Percentiles rank a stretch among this genome's conserved stretches.
phyloP scores from a whole-genome alignment of 2,329 filamentous ascomycete species.

The Capronia epimyces region DNA sequence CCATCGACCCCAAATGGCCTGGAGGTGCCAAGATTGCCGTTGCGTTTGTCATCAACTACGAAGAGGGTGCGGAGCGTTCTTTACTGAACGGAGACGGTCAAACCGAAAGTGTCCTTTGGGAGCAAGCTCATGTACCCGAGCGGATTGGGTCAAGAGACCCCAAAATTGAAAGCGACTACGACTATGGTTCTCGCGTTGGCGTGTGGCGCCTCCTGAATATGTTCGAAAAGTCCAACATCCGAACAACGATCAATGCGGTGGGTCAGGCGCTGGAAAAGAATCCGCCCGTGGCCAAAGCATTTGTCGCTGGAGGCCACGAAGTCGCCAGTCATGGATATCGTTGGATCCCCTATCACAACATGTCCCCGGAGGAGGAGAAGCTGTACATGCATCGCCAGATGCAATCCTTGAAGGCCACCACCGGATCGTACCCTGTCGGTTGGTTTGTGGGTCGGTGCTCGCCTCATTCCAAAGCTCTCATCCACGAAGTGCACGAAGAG shows the following conservation, averaged over 20 bases:
- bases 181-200: conserved; percentile 48
- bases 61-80: conserved; percentile 25
- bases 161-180: conserved; percentile 48
- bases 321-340: conserved; percentile 48
- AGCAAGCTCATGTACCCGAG: conserved; percentile 5
- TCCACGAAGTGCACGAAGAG: conserved; percentile 49
- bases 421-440: conserved; percentile 45
- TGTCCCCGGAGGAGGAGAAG: conserved; percentile 45
- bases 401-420: conserved; percentile 39
- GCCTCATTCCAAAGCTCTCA: conserved; percentile 43
- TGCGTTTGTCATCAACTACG: conserved; percentile 46
- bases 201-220: conserved; percentile 49
- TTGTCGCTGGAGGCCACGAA: conserved; percentile 48
- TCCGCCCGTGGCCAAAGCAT: conserved; percentile 44
- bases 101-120: conserved; percentile 10
- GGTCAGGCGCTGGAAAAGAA: conserved; percentile 46
- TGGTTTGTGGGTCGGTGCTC: conserved; percentile 48
- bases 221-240: conserved; percentile 47
- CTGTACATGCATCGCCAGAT: conserved; percentile 45
- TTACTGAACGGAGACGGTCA: conserved; percentile 12
- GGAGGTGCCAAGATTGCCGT: conserved; percentile 42
- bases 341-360: conserved; percentile 49
- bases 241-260: conserved; percentile 49
- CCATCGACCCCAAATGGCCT: conserved; percentile 14
- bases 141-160: conserved; percentile 33